These are phyloP conservation scores for Aphanomyces euteiches DNA, from an alignment of 352 stramenopile species.

Conservation along the genomic window DNA sequence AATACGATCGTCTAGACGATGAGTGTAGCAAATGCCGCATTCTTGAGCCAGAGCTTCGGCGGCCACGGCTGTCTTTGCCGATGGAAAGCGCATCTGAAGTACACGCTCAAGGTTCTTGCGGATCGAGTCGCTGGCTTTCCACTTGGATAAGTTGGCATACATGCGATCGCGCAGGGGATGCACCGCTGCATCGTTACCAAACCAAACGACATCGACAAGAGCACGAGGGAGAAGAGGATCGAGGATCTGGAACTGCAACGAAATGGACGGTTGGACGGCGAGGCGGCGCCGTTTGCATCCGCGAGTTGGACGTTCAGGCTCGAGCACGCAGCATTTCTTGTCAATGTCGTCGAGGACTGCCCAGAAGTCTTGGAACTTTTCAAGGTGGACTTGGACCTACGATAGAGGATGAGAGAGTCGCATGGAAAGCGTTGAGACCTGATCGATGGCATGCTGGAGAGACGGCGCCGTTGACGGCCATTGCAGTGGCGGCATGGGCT, in stretches of 20 bases:
- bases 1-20: constrained; percentile 57
- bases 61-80: constrained; percentile 42
- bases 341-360: constrained; percentile 72
- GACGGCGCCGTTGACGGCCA: neutral
- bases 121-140: constrained; percentile 44
- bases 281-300: constrained; percentile 58
- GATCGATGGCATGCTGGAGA: constrained; percentile 18
- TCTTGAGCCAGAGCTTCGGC: constrained; percentile 72
- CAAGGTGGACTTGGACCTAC: constrained; percentile 57
- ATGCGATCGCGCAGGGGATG: constrained; percentile 53
- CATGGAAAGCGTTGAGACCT: neutral
- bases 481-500: constrained; percentile 20
- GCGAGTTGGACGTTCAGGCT: constrained; percentile 64
- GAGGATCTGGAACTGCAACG: constrained; percentile 64
- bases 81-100: constrained; percentile 59
- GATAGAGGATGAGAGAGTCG: neutral
- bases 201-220: constrained; percentile 67
- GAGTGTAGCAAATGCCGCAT: constrained; percentile 88
- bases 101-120: constrained; percentile 68
- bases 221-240: constrained; percentile 40
- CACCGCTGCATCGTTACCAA: constrained; percentile 61
- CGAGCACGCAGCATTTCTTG: constrained; percentile 63
- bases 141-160: constrained; percentile 51
- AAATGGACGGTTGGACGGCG: constrained; percentile 62
- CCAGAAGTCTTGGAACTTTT: constrained; percentile 74